Evolutionary conservation across 2,329 filamentous ascomycete genomes (phyloP).

Genomic region (Blastomyces parvus): DNA sequence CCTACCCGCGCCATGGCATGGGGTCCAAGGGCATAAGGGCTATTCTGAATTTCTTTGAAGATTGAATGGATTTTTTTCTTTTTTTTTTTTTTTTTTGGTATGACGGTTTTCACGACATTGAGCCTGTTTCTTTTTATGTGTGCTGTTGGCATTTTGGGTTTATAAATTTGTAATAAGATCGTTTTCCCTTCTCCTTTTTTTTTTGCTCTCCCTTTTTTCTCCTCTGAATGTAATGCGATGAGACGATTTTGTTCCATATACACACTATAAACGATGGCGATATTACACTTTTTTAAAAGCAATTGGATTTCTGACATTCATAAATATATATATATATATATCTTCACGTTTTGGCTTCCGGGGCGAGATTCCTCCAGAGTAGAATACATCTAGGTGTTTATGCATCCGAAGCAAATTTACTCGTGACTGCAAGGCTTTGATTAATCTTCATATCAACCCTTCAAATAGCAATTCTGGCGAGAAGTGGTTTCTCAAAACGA

Average conservation of each 20-base stretch:
- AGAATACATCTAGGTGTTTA: background rate
- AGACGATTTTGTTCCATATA: background rate
- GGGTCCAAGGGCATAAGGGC: constrained; percentile 73
- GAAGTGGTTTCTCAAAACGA: background rate
- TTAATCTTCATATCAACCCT: background rate
- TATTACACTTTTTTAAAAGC: background rate
- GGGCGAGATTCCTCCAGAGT: background rate
- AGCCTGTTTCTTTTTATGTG: background rate
- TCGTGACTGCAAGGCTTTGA: background rate
- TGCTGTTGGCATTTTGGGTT: background rate
- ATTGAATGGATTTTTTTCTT: constrained; percentile 25
- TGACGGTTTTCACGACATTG: background rate
- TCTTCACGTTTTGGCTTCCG: background rate
- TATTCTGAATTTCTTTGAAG: constrained; percentile 85
- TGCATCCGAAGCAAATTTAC: background rate
- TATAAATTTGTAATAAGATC: background rate
- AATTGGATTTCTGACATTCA: background rate
- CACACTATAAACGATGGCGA: background rate
- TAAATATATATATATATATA: background rate
- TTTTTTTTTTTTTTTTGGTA: no score
- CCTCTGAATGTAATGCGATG: background rate
- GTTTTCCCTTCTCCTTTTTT: background rate
- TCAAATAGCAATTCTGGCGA: background rate
- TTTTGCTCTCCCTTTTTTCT: background rate
- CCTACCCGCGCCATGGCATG: constrained; percentile 77